Percentiles rank a stretch among this genome's conserved stretches.
Evolutionary conservation across 1,284 basidiomycete species (phyloP).

Genomic region (Tilletia setariae): DNA sequence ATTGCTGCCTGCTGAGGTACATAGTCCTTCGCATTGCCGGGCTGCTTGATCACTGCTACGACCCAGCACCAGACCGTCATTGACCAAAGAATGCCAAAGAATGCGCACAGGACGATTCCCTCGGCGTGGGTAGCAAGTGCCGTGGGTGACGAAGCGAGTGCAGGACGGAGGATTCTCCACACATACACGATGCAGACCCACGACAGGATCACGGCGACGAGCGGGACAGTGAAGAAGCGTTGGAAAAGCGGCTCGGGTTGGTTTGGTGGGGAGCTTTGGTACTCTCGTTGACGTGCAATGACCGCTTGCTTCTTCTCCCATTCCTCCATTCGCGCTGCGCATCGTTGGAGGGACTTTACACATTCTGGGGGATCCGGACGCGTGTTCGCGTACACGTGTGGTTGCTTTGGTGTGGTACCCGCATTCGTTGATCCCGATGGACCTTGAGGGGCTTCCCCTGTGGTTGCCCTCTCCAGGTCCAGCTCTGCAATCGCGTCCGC

Average conservation of each 20-base stretch:
- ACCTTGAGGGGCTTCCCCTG: too few relatives aligned
- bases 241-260: constrained; percentile 28
- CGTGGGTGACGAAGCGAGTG: constrained; percentile 29
- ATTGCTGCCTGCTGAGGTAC: constrained; percentile 19
- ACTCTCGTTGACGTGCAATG: constrained; percentile 15
- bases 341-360: constrained; percentile 26
- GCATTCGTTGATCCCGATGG: neutral
- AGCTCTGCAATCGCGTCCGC: too few relatives aligned
- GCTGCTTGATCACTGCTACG: constrained; percentile 33
- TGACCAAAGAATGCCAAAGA: constrained; percentile 40
- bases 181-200: constrained; percentile 46
- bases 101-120: constrained; percentile 40
- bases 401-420: neutral
- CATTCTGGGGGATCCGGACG: constrained; percentile 27
- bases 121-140: constrained; percentile 26
- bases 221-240: constrained; percentile 33
- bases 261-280: constrained; percentile 15
- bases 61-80: constrained; percentile 47
- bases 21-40: constrained; percentile 45
- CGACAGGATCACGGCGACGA: constrained; percentile 37
- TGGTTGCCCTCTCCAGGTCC: too few relatives aligned
- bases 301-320: constrained; percentile 24
- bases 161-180: constrained; percentile 35
- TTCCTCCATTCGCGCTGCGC: constrained; percentile 30
- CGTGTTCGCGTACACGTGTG: neutral